Evolutionary conservation across 163 green algal genomes (phyloP).

Genomic region (Picocystis sp.): DNA sequence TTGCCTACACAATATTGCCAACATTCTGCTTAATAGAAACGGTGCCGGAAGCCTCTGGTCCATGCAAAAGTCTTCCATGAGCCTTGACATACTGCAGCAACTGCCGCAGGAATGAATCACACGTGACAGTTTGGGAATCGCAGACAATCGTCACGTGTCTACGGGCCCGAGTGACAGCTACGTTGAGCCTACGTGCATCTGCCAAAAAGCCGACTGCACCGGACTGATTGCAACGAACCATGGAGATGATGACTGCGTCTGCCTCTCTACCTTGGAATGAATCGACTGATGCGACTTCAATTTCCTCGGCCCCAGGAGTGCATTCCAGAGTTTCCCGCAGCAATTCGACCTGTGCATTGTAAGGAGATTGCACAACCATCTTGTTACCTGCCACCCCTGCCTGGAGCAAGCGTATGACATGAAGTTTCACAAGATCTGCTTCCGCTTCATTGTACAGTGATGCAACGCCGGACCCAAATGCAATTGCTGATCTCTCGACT

Average conservation of each 20-base stretch:
- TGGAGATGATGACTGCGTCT: constrained; percentile 6
- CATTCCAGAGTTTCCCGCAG: neutral
- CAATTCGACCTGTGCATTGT: constrained; percentile 3
- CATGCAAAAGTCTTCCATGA: too few species aligned
- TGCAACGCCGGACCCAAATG: too few species aligned
- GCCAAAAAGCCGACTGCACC: constrained; percentile 1
- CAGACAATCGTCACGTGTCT: constrained; percentile 23
- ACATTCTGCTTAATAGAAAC: too few species aligned
- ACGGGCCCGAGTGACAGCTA: constrained; percentile 27
- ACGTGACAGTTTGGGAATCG: constrained; percentile 20
- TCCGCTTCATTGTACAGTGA: constrained; percentile 1
- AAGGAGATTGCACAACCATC: constrained; percentile 1
- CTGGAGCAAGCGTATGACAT: neutral
- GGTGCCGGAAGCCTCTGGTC: too few species aligned
- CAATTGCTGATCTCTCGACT: too few species aligned
- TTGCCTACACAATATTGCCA: too few species aligned
- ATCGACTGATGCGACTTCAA: constrained; percentile 4
- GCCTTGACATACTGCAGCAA: constrained; percentile 21
- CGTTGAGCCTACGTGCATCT: constrained; percentile 25
- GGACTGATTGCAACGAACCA: constrained; percentile 4
- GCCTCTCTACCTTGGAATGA: constrained; percentile 5
- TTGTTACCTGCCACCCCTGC: neutral
- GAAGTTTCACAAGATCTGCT: neutral
- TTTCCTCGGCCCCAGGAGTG: neutral
- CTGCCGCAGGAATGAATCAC: constrained; percentile 17